phyloP scores from a whole-genome alignment of 2,329 filamentous ascomycete species.

The Paraphoma sp. region DNA sequence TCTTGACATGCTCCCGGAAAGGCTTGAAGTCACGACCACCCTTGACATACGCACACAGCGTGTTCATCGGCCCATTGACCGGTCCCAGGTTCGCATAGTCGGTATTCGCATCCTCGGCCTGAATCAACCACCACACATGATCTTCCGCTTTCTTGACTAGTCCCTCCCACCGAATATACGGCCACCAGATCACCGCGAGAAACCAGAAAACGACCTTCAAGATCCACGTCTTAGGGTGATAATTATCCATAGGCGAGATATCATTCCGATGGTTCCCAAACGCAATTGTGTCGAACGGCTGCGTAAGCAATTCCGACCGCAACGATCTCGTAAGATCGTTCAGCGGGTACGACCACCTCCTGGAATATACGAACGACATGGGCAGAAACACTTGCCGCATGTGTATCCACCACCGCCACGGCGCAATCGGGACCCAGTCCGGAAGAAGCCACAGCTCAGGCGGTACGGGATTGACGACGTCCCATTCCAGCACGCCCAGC shows the following conservation, averaged over 20 bases:
- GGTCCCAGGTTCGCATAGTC: conserved; percentile 86
- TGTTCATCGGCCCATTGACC: conserved; percentile 89
- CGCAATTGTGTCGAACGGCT: conserved; percentile 78
- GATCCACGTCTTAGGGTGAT: conserved; percentile 88
- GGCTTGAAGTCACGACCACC: conserved; percentile 78
- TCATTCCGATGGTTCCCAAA: conserved; percentile 82
- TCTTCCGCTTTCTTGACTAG: conserved; percentile 76
- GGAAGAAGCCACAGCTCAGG: conserved; percentile 93
- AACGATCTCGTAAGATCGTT: conserved; percentile 76
- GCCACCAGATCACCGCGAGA: conserved; percentile 80
- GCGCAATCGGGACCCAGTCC: conserved; percentile 87
- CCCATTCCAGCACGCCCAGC: conserved; percentile 84
- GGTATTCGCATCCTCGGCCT: conserved; percentile 93
- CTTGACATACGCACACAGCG: conserved; percentile 82
- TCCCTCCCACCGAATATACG: conserved; percentile 71
- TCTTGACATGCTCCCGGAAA: conserved; percentile 78
- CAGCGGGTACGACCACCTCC: conserved; percentile 77
- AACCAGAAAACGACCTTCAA: conserved; percentile 81
- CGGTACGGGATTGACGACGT: conserved; percentile 91
- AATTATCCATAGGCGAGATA: conserved; percentile 82
- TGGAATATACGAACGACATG: conserved; percentile 90
- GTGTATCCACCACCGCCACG: conserved; percentile 98
- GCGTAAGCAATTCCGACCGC: conserved; percentile 80
- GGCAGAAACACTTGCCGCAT: conserved; percentile 96
- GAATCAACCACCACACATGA: conserved; percentile 81